Evolutionary conservation across 257 asterid species (phyloP).

Genomic region (Solanum sparsipilum): DNA sequence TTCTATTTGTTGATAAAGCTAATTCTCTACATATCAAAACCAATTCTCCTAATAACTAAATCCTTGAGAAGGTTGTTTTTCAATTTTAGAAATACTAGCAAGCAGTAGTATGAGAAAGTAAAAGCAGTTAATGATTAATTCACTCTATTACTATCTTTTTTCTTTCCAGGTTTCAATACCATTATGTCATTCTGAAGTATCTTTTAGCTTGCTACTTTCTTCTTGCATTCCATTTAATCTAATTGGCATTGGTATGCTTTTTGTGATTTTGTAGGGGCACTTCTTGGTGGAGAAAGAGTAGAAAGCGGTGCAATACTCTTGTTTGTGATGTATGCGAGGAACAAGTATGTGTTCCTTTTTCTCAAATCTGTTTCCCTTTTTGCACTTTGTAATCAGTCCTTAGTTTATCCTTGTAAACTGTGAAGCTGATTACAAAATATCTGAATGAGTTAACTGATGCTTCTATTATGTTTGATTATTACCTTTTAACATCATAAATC

Average conservation of each 20-base stretch:
- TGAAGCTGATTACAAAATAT: background rate
- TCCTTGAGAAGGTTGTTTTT: background rate
- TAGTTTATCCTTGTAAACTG: background rate
- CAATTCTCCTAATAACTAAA: background rate
- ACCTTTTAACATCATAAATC: background rate
- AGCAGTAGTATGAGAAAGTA: background rate
- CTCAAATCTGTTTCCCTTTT: background rate
- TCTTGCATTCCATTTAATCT: background rate
- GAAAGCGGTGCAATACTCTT: background rate
- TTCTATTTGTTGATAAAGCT: background rate
- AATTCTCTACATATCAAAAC: background rate
- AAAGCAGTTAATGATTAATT: background rate
- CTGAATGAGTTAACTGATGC: background rate
- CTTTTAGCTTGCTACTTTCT: background rate
- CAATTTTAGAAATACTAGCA: background rate
- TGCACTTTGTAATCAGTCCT: background rate
- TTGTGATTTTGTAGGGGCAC: background rate
- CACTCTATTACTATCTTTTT: background rate
- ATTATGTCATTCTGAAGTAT: background rate
- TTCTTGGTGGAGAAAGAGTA: background rate
- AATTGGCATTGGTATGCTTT: background rate
- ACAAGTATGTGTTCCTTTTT: background rate
- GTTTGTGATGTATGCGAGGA: conserved; percentile 2
- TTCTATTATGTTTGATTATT: background rate
- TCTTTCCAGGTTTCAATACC: background rate